Conservation (phyloP, 768 basidiomycete species). For the Leucosporidium scottii region DNA sequence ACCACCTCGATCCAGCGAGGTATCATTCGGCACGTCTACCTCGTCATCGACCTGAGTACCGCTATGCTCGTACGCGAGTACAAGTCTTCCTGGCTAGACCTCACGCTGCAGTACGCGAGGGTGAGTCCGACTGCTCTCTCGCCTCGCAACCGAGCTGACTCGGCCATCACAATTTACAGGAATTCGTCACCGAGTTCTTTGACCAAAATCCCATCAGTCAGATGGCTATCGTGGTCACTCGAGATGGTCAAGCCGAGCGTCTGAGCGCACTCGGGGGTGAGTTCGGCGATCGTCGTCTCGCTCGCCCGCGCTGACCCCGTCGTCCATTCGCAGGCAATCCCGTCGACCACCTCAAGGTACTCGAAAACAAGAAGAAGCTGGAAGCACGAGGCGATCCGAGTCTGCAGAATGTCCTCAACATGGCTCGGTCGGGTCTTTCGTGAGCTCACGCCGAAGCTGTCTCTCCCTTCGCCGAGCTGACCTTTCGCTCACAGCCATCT, state of each 20-base stretch:
- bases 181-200: conserved; percentile 94
- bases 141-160: not conserved
- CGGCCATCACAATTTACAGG: conserved; percentile 45
- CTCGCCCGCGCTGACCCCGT: not conserved
- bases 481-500: conserved; percentile 60
- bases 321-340: conserved; percentile 63
- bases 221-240: conserved; percentile 88
- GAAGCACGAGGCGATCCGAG: conserved; percentile 90
- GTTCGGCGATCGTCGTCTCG: conserved; percentile 29
- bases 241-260: conserved; percentile 82
- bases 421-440: conserved; percentile 92
- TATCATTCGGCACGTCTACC: conserved; percentile 89
- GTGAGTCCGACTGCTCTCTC: not conserved
- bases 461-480: not conserved
- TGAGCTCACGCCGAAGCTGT: conserved; percentile 41
- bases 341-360: conserved; percentile 79
- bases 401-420: conserved; percentile 93
- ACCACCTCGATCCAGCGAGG: conserved; percentile 81
- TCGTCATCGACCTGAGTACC: conserved; percentile 82
- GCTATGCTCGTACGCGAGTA: conserved; percentile 95
- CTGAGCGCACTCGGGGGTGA: conserved; percentile 86
- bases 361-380: conserved; percentile 71
- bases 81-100: conserved; percentile 86
- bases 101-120: conserved; percentile 72
- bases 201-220: conserved; percentile 98